Evolutionary conservation across 2,329 filamentous ascomycete genomes (phyloP).

Genomic region (Alternaria hordeiaustralica): DNA sequence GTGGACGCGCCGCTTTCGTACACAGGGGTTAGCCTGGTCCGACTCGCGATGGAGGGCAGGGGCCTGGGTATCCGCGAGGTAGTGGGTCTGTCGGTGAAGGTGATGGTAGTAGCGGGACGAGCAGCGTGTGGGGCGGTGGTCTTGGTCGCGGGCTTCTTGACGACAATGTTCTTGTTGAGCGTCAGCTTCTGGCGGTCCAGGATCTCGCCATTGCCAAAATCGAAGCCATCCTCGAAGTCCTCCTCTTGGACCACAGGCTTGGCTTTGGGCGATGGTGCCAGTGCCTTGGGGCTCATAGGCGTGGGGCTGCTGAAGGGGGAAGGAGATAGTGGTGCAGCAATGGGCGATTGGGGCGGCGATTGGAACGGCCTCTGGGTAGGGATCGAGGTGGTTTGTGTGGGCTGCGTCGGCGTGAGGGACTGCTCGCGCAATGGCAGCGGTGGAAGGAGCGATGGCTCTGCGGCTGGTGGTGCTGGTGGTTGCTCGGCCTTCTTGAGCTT

Average conservation of each 20-base stretch:
- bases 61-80: constrained; percentile 81
- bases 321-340: constrained; percentile 18
- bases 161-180: constrained; percentile 88
- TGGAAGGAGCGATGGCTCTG: constrained; percentile 26
- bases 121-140: constrained; percentile 73
- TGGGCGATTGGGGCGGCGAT: constrained; percentile 22
- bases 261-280: constrained; percentile 22
- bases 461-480: constrained; percentile 16
- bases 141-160: constrained; percentile 68
- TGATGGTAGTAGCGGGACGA: constrained; percentile 79
- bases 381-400: constrained; percentile 20
- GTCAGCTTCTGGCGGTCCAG: constrained; percentile 83
- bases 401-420: constrained; percentile 36
- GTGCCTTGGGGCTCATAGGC: constrained; percentile 23
- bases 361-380: constrained; percentile 1
- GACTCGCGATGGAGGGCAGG: constrained; percentile 58
- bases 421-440: constrained; percentile 25
- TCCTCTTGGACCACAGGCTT: constrained; percentile 57
- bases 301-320: constrained; percentile 28
- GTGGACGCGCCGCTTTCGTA: constrained; percentile 82
- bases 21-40: constrained; percentile 80
- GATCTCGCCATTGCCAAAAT: constrained; percentile 82
- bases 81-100: constrained; percentile 78
- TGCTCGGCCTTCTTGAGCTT: constrained; percentile 65
- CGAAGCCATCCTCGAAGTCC: constrained; percentile 85